Evolutionary conservation across 2,329 filamentous ascomycete genomes (phyloP), one percentile per base, ranked within the genome.

Genomic region (Lasiodiplodia sp.): DNA sequence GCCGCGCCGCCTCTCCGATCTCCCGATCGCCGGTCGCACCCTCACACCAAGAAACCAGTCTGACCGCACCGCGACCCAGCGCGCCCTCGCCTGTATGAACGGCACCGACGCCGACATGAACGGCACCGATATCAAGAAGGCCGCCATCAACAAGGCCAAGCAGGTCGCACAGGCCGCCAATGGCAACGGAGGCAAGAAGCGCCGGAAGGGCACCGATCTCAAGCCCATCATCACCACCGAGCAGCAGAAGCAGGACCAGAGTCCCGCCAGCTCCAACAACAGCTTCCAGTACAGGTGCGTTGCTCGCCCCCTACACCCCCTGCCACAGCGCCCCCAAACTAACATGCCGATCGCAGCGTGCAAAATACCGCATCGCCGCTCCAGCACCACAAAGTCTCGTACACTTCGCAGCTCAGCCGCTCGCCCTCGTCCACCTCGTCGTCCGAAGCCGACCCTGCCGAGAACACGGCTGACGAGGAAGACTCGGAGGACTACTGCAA

Each of bases 401-500:
- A 86, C 79, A 80, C 82, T 71, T 82, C 84, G 80, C 84, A 84
- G 84, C 86, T 88, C 82, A 90, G 83, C 85, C 86, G 90, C 75
- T 95, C 93, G 71, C 92, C 92, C 69, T 91, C 91, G 65, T 92
- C 92, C 66, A 88, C 89, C 68, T 92, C 90, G 70, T 92, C 92
- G 57, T 90, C 89, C 74, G 94, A 95, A 82, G 94, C 97, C 79
- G 83, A 82, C 70, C 87, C 88, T 74, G 89, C 91, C 80, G 94
- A 97, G 76, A 94, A 96, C 78, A 97, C 95, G 49, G 95, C 94
- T 77, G 96, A 98, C 79, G 96, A 99, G 83, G 96, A 99, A 83
- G 96, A 99, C 82, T 97, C 93, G 58, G 95, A 98, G 82, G 96
- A 99, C 82, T 99, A 99, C 85, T 97, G 95, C 88, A 98, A 98